Evolutionary conservation across 495 filamentous ascomycete genomes (phyloP).

Genomic region (Rusavskia elegans): DNA sequence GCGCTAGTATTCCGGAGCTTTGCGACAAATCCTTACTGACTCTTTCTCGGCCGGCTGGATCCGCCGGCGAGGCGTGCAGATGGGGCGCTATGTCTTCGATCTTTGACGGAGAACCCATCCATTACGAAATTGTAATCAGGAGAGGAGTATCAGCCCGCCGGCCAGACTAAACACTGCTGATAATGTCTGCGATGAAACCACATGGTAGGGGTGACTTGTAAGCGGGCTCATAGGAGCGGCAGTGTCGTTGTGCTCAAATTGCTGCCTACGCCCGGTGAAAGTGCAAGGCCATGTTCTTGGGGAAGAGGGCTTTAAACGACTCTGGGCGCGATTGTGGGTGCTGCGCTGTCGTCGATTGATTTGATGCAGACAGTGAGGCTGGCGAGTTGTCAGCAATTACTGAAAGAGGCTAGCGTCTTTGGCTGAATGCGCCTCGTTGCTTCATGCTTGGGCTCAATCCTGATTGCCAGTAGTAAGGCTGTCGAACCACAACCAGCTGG

Average conservation of each 20-base stretch:
- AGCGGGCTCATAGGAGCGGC: neutral
- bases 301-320: neutral
- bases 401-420: neutral
- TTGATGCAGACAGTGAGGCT: neutral
- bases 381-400: neutral
- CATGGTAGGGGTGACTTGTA: too few relatives aligned
- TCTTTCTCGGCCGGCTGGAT: too few relatives aligned
- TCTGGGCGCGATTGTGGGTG: neutral
- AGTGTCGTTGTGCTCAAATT: neutral
- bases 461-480: neutral
- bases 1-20: too few relatives aligned
- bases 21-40: too few relatives aligned
- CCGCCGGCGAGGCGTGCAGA: too few relatives aligned
- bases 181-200: too few relatives aligned
- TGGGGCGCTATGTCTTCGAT: too few relatives aligned
- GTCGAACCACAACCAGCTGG: too few relatives aligned
- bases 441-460: neutral
- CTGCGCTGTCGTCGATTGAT: neutral
- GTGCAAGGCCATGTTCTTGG: neutral
- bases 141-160: too few relatives aligned
- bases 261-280: neutral
- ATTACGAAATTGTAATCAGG: too few relatives aligned
- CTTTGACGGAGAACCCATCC: too few relatives aligned
- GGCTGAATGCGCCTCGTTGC: neutral
- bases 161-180: too few relatives aligned